A percentile compares a stretch with the other conserved stretches of the same genome.
Conservation (phyloP, 768 basidiomycete genomes). For the Zangia roseola region DNA sequence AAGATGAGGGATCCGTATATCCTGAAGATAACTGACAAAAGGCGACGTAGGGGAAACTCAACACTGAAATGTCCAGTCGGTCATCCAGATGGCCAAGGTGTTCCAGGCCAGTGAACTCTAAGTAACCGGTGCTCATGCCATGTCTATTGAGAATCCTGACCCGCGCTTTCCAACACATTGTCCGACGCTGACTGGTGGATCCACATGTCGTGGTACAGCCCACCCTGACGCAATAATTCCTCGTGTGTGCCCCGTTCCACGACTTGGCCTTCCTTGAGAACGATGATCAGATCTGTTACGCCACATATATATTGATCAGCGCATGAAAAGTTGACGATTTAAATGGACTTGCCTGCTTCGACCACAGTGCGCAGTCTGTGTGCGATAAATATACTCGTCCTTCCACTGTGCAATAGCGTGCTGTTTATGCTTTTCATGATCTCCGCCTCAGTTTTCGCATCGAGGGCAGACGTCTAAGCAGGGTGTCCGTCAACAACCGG, state of each 20-base stretch:
- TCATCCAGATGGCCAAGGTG: too few relatives aligned
- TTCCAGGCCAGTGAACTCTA: background rate
- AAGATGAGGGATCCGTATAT: too few relatives aligned
- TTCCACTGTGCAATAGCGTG: conserved; percentile 68
- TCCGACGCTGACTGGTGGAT: conserved; percentile 59
- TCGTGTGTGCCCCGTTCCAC: conserved; percentile 94
- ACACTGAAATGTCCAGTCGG: too few relatives aligned
- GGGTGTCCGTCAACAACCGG: background rate
- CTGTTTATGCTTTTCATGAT: conserved; percentile 92
- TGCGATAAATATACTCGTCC: conserved; percentile 97
- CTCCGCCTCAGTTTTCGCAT: conserved; percentile 92
- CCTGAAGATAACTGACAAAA: too few relatives aligned
- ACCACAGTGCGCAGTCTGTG: conserved; percentile 88
- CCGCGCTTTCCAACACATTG: conserved; percentile 15
- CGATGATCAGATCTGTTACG: conserved; percentile 83
- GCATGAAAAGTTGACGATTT: background rate
- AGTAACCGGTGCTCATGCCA: background rate
- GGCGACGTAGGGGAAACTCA: too few relatives aligned
- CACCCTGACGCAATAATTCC: conserved; percentile 67
- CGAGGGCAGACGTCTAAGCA: conserved; percentile 86
- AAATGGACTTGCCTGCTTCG: conserved; percentile 65
- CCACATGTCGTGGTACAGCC: conserved; percentile 84
- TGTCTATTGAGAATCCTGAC: conserved; percentile 3
- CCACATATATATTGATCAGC: background rate
- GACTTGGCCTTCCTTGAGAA: conserved; percentile 86